Evolutionary conservation across 768 basidiomycete species (phyloP).

Genomic region (Wakefieldia striispora): DNA sequence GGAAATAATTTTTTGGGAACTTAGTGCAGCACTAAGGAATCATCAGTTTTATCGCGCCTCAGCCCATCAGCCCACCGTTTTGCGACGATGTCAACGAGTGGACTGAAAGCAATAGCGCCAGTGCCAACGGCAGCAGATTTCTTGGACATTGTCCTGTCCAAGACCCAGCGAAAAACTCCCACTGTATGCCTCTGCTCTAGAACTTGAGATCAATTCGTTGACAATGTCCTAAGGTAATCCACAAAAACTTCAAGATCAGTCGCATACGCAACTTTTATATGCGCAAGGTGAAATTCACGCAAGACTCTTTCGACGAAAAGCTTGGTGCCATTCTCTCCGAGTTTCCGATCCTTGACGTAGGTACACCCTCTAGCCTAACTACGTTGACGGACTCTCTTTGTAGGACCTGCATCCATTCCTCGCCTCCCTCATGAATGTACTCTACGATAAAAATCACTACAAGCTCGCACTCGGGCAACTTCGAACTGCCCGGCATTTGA

Average conservation of each 20-base stretch:
- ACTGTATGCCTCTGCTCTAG: constrained; percentile 51
- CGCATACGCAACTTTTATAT: constrained; percentile 98
- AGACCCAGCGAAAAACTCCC: constrained; percentile 96
- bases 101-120: constrained; percentile 96
- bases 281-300: constrained; percentile 99
- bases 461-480: constrained; percentile 97
- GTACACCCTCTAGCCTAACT: constrained; percentile 30
- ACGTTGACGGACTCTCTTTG: constrained; percentile 2
- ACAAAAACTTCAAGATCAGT: constrained; percentile 99
- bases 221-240: constrained; percentile 70
- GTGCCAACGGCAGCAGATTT: constrained; percentile 96
- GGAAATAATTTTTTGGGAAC: constrained; percentile 10
- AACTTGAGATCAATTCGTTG: constrained; percentile 1
- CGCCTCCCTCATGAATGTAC: constrained; percentile 92
- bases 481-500: constrained; percentile 91
- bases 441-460: constrained; percentile 99
- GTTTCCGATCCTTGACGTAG: constrained; percentile 95
- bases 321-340: constrained; percentile 89
- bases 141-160: constrained; percentile 89
- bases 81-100: constrained; percentile 71
- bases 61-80: constrained; percentile 2
- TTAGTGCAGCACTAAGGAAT: too few species aligned
- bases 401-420: constrained; percentile 96
- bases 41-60: constrained; percentile 10
- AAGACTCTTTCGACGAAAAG: constrained; percentile 96